phyloP scores from a whole-genome alignment of 177 flowering plant genomes.

The Vitis hybrid region DNA sequence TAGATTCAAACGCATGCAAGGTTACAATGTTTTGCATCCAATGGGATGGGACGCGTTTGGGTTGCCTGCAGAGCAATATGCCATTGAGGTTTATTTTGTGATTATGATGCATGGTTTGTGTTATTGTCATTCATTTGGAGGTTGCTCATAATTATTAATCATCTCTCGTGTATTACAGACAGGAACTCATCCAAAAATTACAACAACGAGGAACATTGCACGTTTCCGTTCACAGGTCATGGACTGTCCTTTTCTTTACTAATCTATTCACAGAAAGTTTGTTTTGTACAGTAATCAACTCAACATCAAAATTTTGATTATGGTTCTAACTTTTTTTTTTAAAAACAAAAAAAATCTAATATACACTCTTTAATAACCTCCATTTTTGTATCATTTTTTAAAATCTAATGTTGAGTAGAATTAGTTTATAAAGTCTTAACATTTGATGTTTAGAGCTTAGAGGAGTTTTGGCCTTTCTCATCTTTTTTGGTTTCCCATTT shows the following conservation, averaged over 20 bases:
- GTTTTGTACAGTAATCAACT: too few species aligned
- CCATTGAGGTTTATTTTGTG: slow-evolving; percentile 66
- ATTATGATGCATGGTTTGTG: background rate
- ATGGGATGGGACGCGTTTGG: slow-evolving; percentile 99
- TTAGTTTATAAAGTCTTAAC: background rate
- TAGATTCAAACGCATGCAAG: slow-evolving; percentile 91
- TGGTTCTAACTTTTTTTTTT: too few species aligned
- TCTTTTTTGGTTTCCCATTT: background rate
- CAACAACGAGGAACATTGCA: slow-evolving; percentile 75
- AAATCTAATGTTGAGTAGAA: too few species aligned
- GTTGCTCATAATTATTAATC: background rate
- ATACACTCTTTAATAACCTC: too few species aligned
- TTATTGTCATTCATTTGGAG: background rate
- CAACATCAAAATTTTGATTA: too few species aligned
- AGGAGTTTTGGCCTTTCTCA: background rate
- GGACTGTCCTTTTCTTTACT: slow-evolving; percentile 4
- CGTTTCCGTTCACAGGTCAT: slow-evolving; percentile 88
- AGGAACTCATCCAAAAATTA: slow-evolving; percentile 92
- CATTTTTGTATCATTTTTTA: too few species aligned
- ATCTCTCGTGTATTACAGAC: slow-evolving; percentile 48
- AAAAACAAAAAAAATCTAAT: too few species aligned
- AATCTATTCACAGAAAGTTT: background rate
- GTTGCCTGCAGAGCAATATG: slow-evolving; percentile 96
- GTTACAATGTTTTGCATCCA: slow-evolving; percentile 94
- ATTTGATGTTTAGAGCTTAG: too few species aligned